These are phyloP conservation scores for Sordaria brevicollis DNA, from an alignment of 495 filamentous ascomycete genomes.

Conservation along the genomic window DNA sequence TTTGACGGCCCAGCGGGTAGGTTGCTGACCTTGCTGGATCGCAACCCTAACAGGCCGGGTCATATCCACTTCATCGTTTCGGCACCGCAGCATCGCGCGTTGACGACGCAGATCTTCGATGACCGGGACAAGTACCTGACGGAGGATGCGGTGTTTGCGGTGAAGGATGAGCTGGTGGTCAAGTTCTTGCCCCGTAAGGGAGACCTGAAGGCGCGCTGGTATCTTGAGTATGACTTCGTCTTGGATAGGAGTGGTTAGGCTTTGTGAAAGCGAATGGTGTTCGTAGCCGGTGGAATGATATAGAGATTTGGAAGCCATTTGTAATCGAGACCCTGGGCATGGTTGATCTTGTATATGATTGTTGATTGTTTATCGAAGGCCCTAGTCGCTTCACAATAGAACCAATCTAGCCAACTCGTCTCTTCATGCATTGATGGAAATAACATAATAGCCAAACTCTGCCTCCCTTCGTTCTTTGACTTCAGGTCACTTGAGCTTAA, in stretches of 20 bases:
- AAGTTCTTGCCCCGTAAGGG: constrained; percentile 49
- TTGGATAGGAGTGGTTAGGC: constrained; percentile 13
- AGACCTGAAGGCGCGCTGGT: constrained; percentile 50
- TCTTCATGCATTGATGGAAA: neutral
- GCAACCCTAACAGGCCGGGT: constrained; percentile 62
- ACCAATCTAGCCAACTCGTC: neutral
- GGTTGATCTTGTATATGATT: neutral
- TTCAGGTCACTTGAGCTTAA: neutral
- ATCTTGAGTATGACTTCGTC: constrained; percentile 47
- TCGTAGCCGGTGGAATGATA: neutral
- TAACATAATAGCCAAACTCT: neutral
- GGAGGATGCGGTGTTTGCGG: constrained; percentile 66
- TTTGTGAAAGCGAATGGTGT: neutral
- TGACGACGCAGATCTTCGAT: constrained; percentile 71
- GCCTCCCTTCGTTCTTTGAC: neutral
- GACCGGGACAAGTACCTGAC: constrained; percentile 47
- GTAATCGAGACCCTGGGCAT: neutral
- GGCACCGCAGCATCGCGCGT: constrained; percentile 30
- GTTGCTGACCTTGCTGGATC: constrained; percentile 47
- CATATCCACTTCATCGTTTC: constrained; percentile 63
- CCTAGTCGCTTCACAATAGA: neutral
- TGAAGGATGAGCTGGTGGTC: constrained; percentile 64
- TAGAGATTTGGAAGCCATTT: neutral
- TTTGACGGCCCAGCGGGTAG: constrained; percentile 50
- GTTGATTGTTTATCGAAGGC: neutral